Evolutionary conservation across 768 basidiomycete genomes (phyloP), one percentile per base, ranked within the genome.

Genomic region (Boletus pseudo-olivaceus): DNA sequence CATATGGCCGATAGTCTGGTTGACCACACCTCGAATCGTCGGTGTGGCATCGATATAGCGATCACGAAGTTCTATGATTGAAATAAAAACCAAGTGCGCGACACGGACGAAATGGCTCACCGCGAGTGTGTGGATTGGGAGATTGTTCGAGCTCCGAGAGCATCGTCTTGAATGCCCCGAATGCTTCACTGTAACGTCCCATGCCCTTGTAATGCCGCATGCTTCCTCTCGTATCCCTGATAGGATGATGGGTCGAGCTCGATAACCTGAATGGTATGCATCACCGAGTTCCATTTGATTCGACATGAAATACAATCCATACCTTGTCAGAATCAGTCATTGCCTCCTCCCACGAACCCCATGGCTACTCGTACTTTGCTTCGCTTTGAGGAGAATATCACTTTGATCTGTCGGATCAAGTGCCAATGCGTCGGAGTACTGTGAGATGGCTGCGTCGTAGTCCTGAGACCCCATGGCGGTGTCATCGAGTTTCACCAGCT

Each of bases 291-390:
- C 9, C 20, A 1, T 26, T 14, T 10, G 6, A 27, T 27, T 4
- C 5, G 15, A 5, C 5, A 5, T 15, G 9, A 37, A 38, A 14
- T 19, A 12, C 4, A 19, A 46, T 1, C 1, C 12, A 20, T 57
- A 61, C 60, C 49, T 57, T 20, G 19, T 56, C 38, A 1, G 51
- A 52, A 34, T 61, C 58, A 3, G 0, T 23, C 7, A 61, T 7
- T 0, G 51, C 51, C 0, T 50, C 51, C 4, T 49, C 29, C 59
- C 54, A 61, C 0, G 20, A 34, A 1, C 19, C 19, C 1, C 29
- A 27, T 30, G 0, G 6, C 1, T 5, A 33, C 33, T 14, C 19
- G 35, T 0, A 19, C 58, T 15, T 48, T 44, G 30, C 60, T 54
- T 0, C 60, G 52, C 42, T 57, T 57, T 57, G 4, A 54, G 5